Base-by-base conservation (phyloP, 768 basidiomycete species). In the Leccinum longicurvipes region DNA sequence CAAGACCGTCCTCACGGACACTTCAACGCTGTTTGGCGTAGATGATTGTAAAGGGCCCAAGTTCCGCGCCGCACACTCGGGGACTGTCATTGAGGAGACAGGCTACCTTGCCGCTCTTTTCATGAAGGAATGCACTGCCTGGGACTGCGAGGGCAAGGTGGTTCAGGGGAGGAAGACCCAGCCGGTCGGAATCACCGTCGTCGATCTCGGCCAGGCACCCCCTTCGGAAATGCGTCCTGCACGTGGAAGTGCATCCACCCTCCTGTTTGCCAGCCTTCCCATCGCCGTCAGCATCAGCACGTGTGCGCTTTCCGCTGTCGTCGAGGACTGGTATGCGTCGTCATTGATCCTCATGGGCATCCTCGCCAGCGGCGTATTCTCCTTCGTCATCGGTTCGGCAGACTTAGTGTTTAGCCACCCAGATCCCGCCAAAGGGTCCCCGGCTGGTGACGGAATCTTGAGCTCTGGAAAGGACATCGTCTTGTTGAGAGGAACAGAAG, bases 31-130 rank as follows among this genome's bases (percentile, higher is more conserved):
- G 2, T 58, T 72, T 4, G 62, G 56, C 17, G 14, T 57, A 24
- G 58, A 53, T 34, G 24, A 56, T 2, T 53, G 31, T 45, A 54
- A 49, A 6, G 72, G 71, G 3, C 88, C 88, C 48, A 91, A 89
- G 65, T 92, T 81, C 70, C 84, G 89, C 55, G 83, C 87, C 0
- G 85, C 91, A 59, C 84, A 25, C 72, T 92, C 47, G 78, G 87
- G 69, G 68, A 89, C 59, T 77, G 76, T 57, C 68, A 63, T 72
- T 7, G 69, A n/a, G 63, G 70, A 32, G 76, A 81, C 64, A 74
- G 81, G 51, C 73, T 83, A 19, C 69, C 80, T 63, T 82, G 89
- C 21, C 77, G 72, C 41, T 83, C 88, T 72, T 75, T 85, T 32
- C 28, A 53, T 59, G 56, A 56, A 57, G 9, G 56, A 51, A 39